These are phyloP conservation scores for Podila minutissima DNA, from an alignment of 192 early-diverging fungal genomes.

Conservation along the genomic window DNA sequence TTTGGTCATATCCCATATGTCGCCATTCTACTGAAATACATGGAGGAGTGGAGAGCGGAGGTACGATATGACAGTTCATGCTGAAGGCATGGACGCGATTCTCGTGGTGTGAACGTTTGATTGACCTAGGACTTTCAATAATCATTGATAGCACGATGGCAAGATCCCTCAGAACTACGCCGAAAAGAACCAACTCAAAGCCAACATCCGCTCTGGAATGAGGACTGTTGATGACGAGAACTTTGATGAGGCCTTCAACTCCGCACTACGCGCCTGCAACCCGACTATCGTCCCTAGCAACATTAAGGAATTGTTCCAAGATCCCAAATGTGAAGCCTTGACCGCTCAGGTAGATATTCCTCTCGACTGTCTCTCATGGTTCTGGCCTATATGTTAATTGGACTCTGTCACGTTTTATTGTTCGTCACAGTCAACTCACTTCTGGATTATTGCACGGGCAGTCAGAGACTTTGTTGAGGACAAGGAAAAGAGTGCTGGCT, in stretches of 20 bases:
- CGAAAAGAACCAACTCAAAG: conserved; percentile 76
- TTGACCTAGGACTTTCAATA: too few relatives aligned
- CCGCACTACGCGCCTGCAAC: conserved; percentile 70
- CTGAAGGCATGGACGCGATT: not conserved
- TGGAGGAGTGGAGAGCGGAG: conserved; percentile 77
- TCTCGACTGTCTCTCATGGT: not conserved
- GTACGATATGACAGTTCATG: conserved; percentile 45
- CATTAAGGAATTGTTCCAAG: conserved; percentile 64
- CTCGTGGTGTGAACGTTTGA: not conserved
- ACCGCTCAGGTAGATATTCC: conserved; percentile 58
- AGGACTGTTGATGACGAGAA: conserved; percentile 83
- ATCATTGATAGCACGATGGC: conserved; percentile 59
- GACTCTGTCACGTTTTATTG: conserved; percentile 1
- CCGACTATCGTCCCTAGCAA: conserved; percentile 60
- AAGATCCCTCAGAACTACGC: conserved; percentile 64
- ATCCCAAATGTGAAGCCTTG: conserved; percentile 60
- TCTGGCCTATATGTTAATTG: conserved; percentile 10
- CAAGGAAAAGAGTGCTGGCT: conserved; percentile 67
- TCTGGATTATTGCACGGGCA: conserved; percentile 90
- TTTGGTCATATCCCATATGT: conserved; percentile 88
- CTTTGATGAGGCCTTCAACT: conserved; percentile 85
- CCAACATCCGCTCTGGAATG: conserved; percentile 64
- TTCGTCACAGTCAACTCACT: conserved; percentile 64
- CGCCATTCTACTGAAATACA: conserved; percentile 80
- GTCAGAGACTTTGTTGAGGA: conserved; percentile 81